Evolutionary conservation across 139 green algal genomes (phyloP), one percentile per base, ranked within the genome.

Genomic region (Penium margaritaceum): DNA sequence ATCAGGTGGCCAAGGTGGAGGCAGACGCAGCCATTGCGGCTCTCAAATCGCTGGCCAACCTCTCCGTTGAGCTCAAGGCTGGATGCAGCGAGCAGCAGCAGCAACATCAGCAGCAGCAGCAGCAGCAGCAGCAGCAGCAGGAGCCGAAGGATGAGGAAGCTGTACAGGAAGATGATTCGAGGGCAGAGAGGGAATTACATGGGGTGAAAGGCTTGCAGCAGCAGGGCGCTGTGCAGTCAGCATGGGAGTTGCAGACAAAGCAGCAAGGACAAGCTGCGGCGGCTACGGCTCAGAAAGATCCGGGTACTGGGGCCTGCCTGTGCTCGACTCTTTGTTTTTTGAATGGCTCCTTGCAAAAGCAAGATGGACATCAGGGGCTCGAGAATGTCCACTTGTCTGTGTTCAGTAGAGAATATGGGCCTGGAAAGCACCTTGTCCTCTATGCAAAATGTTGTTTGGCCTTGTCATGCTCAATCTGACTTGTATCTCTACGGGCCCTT

Each of bases 1-100:
- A n/a, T n/a, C 70, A 77, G 70, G 70, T 77, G 36, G 70, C 70
- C 0, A 70, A 70, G 33, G 21, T 77, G 70, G 70, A 77, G 55
- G 55, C 60, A 24, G 70, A 77, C 33, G 71, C 54, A 6, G 70
- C 70, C 44, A 21, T 77, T 9, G 33, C 19, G 14, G 70, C 70
- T 41, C 58, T 77, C 3, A 55, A 58, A 34, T 33, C n/a, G 6
- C 70, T 77, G 44, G 57, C 70, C 2, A 34, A 71, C 5, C 34
- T 77, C 19, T 63, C 34, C 36, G 4, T 58, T 0, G 70, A 77
- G 70, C 70, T 77, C 33, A 34, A 15, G 21, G 35, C 27, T 35
- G 63, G 27, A 30, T 70, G 63, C 35, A 46, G 7, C 12, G 57
- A 66, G 27, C n/a, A n/a, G n/a, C n/a, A n/a, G 47, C 17, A 1